Evolutionary conservation across 129 eudicot species (phyloP).

Genomic region (Lactuca sativa): DNA sequence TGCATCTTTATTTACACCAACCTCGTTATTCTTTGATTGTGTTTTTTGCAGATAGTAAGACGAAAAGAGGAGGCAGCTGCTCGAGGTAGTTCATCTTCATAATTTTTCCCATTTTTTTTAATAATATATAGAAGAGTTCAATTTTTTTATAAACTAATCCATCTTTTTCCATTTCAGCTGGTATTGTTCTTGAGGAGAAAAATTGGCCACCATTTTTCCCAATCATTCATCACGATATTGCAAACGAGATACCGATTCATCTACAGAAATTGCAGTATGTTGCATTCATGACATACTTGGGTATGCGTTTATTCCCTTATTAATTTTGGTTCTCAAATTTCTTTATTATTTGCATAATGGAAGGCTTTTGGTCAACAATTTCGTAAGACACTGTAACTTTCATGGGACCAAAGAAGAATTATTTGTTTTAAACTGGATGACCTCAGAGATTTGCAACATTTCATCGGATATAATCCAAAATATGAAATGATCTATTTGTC

Average conservation of each 20-base stretch:
- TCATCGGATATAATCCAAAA: too few species aligned
- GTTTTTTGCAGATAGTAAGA: constrained; percentile 57
- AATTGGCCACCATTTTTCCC: constrained; percentile 99
- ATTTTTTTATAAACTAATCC: not conserved
- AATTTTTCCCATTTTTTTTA: not conserved
- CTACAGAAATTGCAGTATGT: constrained; percentile 85
- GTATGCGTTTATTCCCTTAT: constrained; percentile 39
- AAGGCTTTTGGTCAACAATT: too few species aligned
- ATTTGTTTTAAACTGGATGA: too few species aligned
- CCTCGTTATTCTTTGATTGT: constrained; percentile 18
- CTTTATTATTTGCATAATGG: not conserved
- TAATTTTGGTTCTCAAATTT: not conserved
- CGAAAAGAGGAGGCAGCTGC: constrained; percentile 91
- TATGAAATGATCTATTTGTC: too few species aligned
- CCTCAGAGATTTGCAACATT: too few species aligned
- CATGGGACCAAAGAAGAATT: too few species aligned
- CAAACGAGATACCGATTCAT: constrained; percentile 93
- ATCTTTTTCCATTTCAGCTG: constrained; percentile 67
- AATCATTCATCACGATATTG: constrained; percentile 93
- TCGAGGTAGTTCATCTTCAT: constrained; percentile 54
- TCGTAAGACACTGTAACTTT: too few species aligned
- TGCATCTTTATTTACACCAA: not conserved
- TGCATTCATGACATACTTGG: constrained; percentile 88
- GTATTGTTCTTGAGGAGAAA: constrained; percentile 95
- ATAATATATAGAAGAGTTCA: too few species aligned